Base-by-base conservation (phyloP, 306 rosid species). In the Pachyrhizus erosus region DNA sequence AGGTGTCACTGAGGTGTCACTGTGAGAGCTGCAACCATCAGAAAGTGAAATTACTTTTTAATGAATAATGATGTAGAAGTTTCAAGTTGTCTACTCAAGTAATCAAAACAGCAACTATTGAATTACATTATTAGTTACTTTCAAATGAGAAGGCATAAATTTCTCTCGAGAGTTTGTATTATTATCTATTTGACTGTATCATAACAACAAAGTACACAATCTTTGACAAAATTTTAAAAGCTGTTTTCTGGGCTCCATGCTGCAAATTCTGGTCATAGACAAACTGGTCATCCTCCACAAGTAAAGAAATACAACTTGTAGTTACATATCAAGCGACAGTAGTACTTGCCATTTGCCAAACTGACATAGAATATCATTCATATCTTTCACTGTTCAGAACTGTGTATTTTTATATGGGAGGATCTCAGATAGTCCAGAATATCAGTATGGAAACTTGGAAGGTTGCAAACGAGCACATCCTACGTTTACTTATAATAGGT, bases 1-100 rank as follows among this genome's bases (percentile, higher is more conserved):
- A 14, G n/a, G n/a, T n/a, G n/a, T n/a, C n/a, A 37, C 68, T 23
- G 82, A 70, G 76, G 42, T 75, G 54, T 83, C 71, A 69, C 55
- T 75, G 55, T n/a, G 14, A 29, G 4, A 27, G 51, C 58, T 76
- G 21, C 64, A 14, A 61, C 61, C 52, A 43, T 70, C 46, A 70
- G 70, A 55, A 75, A 52, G 42, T 52, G 52, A 33, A 18, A 54
- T 70, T 76, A 8, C 23, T 62, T 55, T 43, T 33, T 52, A 70
- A 70, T 73, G 31, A 78, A 68, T 42, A 39, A 33, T 73, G 43
- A 62, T 80, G 74, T 48, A 70, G 48, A 26, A n/a, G 24, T 70
- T 77, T 79, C 7, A 73, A 23, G 61, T 34, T 75, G n/a, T 40
- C 75, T 26, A 2, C 42, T 26, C 60, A 24, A 37, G 46, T 69